Conservation (phyloP, 1,284 basidiomycete genomes). For the Papiliotrema laurentii region DNA sequence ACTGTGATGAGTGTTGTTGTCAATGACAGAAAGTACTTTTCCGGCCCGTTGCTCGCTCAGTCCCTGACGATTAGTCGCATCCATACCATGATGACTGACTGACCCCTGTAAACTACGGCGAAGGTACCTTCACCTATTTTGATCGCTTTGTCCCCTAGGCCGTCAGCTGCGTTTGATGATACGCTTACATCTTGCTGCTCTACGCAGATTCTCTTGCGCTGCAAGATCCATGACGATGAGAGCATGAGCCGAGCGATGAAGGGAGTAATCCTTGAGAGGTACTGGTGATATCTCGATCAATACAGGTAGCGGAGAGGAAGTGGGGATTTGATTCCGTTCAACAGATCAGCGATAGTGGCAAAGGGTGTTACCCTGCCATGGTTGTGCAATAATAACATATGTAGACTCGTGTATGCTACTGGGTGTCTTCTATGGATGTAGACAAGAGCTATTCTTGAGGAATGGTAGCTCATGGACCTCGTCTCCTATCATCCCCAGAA, state of each 20-base stretch:
- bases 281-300: too few species aligned
- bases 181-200: constrained; percentile 35
- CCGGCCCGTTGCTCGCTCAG: constrained; percentile 35
- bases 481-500: too few species aligned
- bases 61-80: constrained; percentile 14
- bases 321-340: too few species aligned
- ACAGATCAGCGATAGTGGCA: too few species aligned
- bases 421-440: too few species aligned
- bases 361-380: too few species aligned
- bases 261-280: too few species aligned
- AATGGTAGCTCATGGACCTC: too few species aligned
- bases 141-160: constrained; percentile 61
- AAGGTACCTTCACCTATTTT: constrained; percentile 96
- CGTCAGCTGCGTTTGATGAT: background rate
- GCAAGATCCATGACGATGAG: constrained; percentile 41
- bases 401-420: too few species aligned
- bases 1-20: constrained; percentile 51
- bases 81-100: constrained; percentile 17
- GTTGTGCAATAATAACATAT: too few species aligned
- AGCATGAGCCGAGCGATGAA: background rate
- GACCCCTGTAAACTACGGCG: constrained; percentile 92
- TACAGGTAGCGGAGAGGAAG: too few species aligned
- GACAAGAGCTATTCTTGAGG: too few species aligned
- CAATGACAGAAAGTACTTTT: constrained; percentile 22
- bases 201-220: constrained; percentile 31